Percentiles rank a stretch among this genome's conserved stretches.
phyloP scores from a whole-genome alignment of 2,329 filamentous ascomycete species.

The Chlorencoelia australis region DNA sequence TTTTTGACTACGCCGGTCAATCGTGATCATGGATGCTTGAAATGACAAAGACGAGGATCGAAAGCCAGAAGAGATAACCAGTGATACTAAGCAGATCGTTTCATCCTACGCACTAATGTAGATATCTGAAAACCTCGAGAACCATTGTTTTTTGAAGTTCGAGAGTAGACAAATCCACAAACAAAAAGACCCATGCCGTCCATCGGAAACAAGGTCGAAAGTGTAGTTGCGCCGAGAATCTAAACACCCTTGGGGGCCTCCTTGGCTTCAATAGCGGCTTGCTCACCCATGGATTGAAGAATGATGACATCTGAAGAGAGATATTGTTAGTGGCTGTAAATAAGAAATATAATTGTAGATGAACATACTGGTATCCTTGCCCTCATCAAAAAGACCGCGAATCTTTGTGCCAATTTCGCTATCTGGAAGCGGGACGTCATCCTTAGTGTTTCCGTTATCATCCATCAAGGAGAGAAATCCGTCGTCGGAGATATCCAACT shows the following conservation, averaged over 20 bases:
- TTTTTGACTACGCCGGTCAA: slow-evolving; percentile 29
- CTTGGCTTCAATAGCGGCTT: slow-evolving; percentile 87
- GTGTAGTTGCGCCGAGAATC: slow-evolving; percentile 14
- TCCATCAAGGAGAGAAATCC: slow-evolving; percentile 91
- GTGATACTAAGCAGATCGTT: slow-evolving; percentile 36
- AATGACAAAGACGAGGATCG: slow-evolving; percentile 4
- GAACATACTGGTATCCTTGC: slow-evolving; percentile 85
- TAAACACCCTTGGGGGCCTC: slow-evolving; percentile 54
- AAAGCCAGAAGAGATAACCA: slow-evolving; percentile 27
- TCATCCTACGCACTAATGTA: slow-evolving; percentile 32
- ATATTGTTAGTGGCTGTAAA: slow-evolving; percentile 9
- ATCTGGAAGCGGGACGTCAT: slow-evolving; percentile 89
- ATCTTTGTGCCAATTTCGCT: slow-evolving; percentile 85
- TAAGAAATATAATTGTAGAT: too few species aligned
- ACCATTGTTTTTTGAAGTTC: slow-evolving; percentile 15
- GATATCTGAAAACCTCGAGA: slow-evolving; percentile 23
- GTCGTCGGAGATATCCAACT: slow-evolving; percentile 92
- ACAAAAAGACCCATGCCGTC: slow-evolving; percentile 21
- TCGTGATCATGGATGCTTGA: slow-evolving; percentile 23
- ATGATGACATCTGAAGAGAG: slow-evolving; percentile 66
- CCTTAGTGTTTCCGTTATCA: slow-evolving; percentile 78
- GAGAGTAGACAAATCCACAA: slow-evolving; percentile 14
- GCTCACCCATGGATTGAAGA: slow-evolving; percentile 93
- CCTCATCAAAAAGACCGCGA: slow-evolving; percentile 70
- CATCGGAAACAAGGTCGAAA: slow-evolving; percentile 24